Conservation (phyloP, 148 eudicot genomes). For the Linanthus parryae region DNA sequence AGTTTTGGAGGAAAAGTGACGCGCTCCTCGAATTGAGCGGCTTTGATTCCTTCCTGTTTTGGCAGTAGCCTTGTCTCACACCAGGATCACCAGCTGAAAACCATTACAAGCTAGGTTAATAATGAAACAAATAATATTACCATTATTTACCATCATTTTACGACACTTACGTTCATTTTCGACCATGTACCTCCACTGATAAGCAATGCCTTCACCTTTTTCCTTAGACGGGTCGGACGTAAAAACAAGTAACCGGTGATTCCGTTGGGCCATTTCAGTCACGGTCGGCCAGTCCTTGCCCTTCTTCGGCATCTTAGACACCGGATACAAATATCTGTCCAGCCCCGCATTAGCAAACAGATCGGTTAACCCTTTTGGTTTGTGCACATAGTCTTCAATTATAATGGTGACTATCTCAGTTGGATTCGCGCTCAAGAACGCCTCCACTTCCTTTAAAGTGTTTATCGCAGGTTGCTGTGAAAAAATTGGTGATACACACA, state of each 20-base stretch:
- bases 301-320: slow-evolving; percentile 83
- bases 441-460: slow-evolving; percentile 88
- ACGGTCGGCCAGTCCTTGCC: slow-evolving; percentile 97
- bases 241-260: slow-evolving; percentile 82
- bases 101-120: slow-evolving; percentile 8
- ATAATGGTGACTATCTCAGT: slow-evolving; percentile 86
- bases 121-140: background rate
- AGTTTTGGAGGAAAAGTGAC: slow-evolving; percentile 83
- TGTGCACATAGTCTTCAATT: slow-evolving; percentile 97
- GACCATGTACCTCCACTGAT: slow-evolving; percentile 95
- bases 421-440: slow-evolving; percentile 72
- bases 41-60: slow-evolving; percentile 81
- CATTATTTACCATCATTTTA: background rate
- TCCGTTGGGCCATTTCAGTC: slow-evolving; percentile 65
- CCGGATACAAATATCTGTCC: slow-evolving; percentile 87
- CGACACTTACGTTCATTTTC: slow-evolving; percentile 78
- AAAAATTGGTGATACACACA: background rate
- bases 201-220: slow-evolving; percentile 87
- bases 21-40: slow-evolving; percentile 57
- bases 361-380: slow-evolving; percentile 79
- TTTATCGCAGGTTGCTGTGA: slow-evolving; percentile 78
- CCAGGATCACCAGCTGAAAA: slow-evolving; percentile 95
- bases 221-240: slow-evolving; percentile 96
- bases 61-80: slow-evolving; percentile 68
- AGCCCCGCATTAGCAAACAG: slow-evolving; percentile 76